Percentiles rank a stretch among this genome's conserved stretches.
Evolutionary conservation across 108 stramenopile species (phyloP).

Genomic region (Phaeodactylum tricornutum): DNA sequence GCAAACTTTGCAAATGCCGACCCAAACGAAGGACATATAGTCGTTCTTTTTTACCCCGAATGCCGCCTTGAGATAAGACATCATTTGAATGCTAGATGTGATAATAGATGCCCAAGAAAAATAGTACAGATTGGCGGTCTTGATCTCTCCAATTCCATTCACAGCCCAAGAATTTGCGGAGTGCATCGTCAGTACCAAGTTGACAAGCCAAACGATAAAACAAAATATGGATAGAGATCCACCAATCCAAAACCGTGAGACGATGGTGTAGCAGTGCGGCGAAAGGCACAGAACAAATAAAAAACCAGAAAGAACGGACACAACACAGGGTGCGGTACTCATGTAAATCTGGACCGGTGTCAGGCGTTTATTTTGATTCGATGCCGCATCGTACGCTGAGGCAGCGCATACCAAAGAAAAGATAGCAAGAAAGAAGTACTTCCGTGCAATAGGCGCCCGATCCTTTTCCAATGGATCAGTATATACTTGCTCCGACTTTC

Average conservation of each 20-base stretch:
- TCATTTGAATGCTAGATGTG: constrained; percentile 26
- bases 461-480: constrained; percentile 4
- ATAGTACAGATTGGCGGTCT: constrained; percentile 44
- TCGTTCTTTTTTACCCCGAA: constrained; percentile 14
- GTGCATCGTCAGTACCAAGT: constrained; percentile 34
- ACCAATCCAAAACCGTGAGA: constrained; percentile 21
- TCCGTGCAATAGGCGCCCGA: constrained; percentile 5
- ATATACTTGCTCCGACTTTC: not conserved
- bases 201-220: constrained; percentile 23
- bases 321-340: constrained; percentile 19
- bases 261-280: constrained; percentile 16
- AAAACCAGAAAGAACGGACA: constrained; percentile 13
- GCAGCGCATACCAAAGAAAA: constrained; percentile 28
- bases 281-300: constrained; percentile 27
- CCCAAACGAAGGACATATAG: constrained; percentile 26
- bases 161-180: constrained; percentile 40
- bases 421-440: constrained; percentile 20
- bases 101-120: constrained; percentile 34
- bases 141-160: constrained; percentile 40
- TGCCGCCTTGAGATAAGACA: constrained; percentile 18
- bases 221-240: constrained; percentile 20
- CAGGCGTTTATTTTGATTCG: constrained; percentile 13
- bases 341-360: constrained; percentile 15
- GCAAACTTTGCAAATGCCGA: constrained; percentile 31
- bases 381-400: constrained; percentile 34